A percentile compares a stretch with the other conserved stretches of the same genome.
These are phyloP conservation scores for Pseudocercospora fuligena DNA, from an alignment of 2,329 filamentous ascomycete genomes.

Conservation along the genomic window DNA sequence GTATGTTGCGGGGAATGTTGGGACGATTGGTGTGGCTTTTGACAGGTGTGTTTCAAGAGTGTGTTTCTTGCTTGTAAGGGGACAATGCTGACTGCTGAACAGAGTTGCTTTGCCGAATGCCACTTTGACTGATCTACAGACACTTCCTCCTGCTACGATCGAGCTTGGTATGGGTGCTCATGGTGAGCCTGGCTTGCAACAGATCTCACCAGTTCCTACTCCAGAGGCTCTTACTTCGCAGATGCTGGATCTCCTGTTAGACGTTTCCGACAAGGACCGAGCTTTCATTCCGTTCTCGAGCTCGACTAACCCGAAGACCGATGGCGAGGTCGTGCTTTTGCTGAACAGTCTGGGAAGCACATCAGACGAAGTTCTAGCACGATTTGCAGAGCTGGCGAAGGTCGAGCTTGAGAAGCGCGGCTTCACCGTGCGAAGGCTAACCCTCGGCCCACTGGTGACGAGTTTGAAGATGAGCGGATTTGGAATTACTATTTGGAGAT, in stretches of 20 bases:
- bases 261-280: conserved; percentile 41
- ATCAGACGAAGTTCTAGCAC: conserved; percentile 43
- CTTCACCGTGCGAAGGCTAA: conserved; percentile 41
- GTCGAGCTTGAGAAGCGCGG: conserved; percentile 38
- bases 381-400: conserved; percentile 42
- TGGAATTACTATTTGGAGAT: conserved; percentile 45
- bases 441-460: conserved; percentile 43
- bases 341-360: conserved; percentile 45
- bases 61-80: not conserved
- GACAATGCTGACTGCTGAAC: conserved; percentile 12
- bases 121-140: conserved; percentile 65
- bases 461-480: conserved; percentile 47
- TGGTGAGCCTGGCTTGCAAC: conserved; percentile 66
- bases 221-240: conserved; percentile 40
- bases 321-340: conserved; percentile 43
- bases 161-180: conserved; percentile 71
- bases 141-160: conserved; percentile 57
- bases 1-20: conserved; percentile 43
- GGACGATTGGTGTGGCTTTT: conserved; percentile 44
- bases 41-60: conserved; percentile 35
- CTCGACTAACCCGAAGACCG: conserved; percentile 35
- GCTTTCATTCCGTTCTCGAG: conserved; percentile 44
- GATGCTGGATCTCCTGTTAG: conserved; percentile 44
- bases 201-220: conserved; percentile 54
- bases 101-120: conserved; percentile 50